phyloP scores from a whole-genome alignment of 495 filamentous ascomycete genomes.

The Neurospora sp. region DNA sequence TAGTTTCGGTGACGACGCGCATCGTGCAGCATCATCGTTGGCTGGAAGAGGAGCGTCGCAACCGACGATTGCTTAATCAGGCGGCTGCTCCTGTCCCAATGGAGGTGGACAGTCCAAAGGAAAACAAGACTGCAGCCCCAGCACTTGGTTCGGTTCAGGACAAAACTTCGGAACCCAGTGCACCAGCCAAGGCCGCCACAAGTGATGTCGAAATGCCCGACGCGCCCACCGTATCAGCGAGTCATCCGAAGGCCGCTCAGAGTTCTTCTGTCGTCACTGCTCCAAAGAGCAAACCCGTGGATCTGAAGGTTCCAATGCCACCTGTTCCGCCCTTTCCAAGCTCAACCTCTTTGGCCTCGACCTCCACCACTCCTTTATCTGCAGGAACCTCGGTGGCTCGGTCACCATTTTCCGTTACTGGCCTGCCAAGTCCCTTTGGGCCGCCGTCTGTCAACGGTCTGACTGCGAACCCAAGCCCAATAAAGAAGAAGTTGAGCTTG shows the following conservation, averaged over 20 bases:
- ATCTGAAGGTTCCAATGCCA: slow-evolving; percentile 43
- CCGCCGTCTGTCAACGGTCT: slow-evolving; percentile 33
- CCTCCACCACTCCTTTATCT: slow-evolving; percentile 34
- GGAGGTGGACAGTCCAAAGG: slow-evolving; percentile 25
- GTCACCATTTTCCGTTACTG: slow-evolving; percentile 38
- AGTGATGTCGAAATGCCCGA: slow-evolving; percentile 17
- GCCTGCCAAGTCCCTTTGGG: slow-evolving; percentile 31
- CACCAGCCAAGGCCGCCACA: slow-evolving; percentile 4
- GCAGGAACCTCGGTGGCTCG: slow-evolving; percentile 35
- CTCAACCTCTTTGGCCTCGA: slow-evolving; percentile 15
- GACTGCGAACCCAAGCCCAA: slow-evolving; percentile 46
- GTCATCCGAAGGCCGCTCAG: slow-evolving; percentile 3
- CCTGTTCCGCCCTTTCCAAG: slow-evolving; percentile 32
- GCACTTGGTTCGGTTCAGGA: slow-evolving; percentile 15
- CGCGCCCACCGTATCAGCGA: slow-evolving; percentile 10
- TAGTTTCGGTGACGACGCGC: slow-evolving; percentile 38
- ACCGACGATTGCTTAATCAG: slow-evolving; percentile 9
- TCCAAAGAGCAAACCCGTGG: slow-evolving; percentile 29
- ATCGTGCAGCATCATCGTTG: slow-evolving; percentile 34
- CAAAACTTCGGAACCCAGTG: not conserved
- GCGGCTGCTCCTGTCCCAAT: slow-evolving; percentile 16
- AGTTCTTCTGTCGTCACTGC: slow-evolving; percentile 3
- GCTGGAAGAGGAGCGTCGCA: slow-evolving; percentile 22
- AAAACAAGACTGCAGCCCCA: slow-evolving; percentile 4
- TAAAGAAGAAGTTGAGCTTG: slow-evolving; percentile 64